A percentile compares a stretch with the other conserved stretches of the same genome.
These are phyloP conservation scores for Lachancea mirantina DNA, from an alignment of 805 yeast genomes.

Conservation along the genomic window DNA sequence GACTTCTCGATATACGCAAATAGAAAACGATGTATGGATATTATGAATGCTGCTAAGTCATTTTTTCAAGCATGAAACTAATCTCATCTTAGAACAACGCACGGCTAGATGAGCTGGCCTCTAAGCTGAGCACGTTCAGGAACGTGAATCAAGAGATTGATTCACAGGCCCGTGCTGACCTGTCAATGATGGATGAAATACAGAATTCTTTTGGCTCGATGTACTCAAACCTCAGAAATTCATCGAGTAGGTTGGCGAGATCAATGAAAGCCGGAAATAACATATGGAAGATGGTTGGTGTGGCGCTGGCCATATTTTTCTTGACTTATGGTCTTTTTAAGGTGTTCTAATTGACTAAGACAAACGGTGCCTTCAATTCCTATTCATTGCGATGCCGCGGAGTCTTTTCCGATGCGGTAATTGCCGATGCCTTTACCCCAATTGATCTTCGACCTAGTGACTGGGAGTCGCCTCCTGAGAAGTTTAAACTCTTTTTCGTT, in stretches of 20 bases:
- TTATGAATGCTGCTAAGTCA: background rate
- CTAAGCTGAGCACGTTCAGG: slow-evolving; percentile 57
- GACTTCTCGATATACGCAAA: slow-evolving; percentile 26
- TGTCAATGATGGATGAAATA: slow-evolving; percentile 35
- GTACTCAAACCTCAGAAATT: slow-evolving; percentile 41
- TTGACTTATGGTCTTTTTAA: slow-evolving; percentile 50
- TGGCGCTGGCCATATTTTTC: slow-evolving; percentile 48
- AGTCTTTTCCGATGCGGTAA: slow-evolving; percentile 80
- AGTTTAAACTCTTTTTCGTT: slow-evolving; percentile 78
- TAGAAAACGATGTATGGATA: slow-evolving; percentile 24
- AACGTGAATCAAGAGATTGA: slow-evolving; percentile 63
- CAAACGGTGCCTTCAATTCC: background rate
- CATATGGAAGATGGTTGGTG: slow-evolving; percentile 50
- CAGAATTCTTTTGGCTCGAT: slow-evolving; percentile 47
- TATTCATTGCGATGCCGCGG: slow-evolving; percentile 38
- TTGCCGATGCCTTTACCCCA: slow-evolving; percentile 94
- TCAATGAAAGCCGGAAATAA: slow-evolving; percentile 54
- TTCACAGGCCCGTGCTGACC: slow-evolving; percentile 52
- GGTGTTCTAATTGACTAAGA: slow-evolving; percentile 30
- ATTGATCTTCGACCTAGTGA: slow-evolving; percentile 82
- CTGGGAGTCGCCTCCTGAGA: slow-evolving; percentile 84
- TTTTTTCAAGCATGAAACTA: background rate
- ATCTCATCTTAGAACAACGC: slow-evolving; percentile 47
- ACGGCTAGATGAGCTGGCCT: slow-evolving; percentile 55
- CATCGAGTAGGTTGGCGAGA: slow-evolving; percentile 47